A percentile compares a stretch with the other conserved stretches of the same genome.
These are phyloP conservation scores for Quillaja saponaria DNA, from an alignment of 306 rosid genomes.

Conservation along the genomic window DNA sequence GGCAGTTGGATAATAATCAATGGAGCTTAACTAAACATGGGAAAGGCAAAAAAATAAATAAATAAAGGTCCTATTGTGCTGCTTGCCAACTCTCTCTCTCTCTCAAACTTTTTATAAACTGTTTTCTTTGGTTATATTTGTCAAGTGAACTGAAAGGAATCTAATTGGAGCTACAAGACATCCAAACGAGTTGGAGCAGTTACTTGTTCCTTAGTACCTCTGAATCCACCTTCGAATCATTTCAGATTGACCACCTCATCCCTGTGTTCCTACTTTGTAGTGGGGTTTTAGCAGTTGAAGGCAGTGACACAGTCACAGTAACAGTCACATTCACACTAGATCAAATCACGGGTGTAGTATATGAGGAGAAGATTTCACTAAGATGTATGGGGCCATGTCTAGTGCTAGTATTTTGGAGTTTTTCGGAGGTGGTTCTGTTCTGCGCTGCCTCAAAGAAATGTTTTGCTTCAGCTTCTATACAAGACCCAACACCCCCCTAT, in stretches of 20 bases:
- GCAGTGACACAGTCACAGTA: no score
- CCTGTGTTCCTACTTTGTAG: conserved; percentile 7
- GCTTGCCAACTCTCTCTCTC: conserved; percentile 34
- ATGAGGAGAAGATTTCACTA: conserved; percentile 10
- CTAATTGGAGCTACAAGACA: conserved; percentile 45
- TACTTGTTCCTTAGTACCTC: no score
- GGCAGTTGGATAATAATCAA: conserved; percentile 32
- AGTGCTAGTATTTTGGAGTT: not conserved
- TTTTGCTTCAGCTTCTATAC: conserved; percentile 24
- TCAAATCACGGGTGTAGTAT: conserved; percentile 36
- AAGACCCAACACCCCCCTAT: conserved; percentile 11
- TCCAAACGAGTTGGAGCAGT: conserved; percentile 49
- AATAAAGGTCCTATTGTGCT: conserved; percentile 22
- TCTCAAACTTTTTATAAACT: conserved; percentile 14
- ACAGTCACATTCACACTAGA: no score
- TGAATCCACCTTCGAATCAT: conserved; percentile 30
- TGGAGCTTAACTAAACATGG: conserved; percentile 29
- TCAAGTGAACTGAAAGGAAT: conserved; percentile 37
- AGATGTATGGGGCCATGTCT: not conserved
- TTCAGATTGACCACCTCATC: conserved; percentile 28
- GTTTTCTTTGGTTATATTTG: conserved; percentile 8
- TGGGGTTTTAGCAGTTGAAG: no score
- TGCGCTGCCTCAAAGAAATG: not conserved
- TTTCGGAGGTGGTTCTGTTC: conserved; percentile 24
- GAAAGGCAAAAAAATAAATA: conserved; percentile 28